Conservation (phyloP, 2,329 filamentous ascomycete genomes). For the Alternaria atra region DNA sequence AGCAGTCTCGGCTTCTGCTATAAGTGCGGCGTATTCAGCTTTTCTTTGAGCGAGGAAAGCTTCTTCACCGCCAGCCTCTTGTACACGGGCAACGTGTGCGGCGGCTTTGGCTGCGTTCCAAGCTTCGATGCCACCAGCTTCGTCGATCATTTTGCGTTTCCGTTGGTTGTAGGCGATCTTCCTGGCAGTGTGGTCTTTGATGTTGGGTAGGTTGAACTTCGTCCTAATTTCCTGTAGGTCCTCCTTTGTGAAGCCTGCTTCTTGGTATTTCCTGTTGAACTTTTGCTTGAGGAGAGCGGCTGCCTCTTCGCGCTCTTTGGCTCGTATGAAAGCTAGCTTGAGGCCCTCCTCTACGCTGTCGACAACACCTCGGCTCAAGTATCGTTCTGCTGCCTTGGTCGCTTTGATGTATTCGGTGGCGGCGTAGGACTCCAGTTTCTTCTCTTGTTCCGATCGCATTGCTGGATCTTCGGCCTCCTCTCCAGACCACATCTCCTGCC, state of each 20-base stretch:
- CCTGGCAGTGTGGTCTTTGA: constrained; percentile 13
- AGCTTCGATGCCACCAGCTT: constrained; percentile 28
- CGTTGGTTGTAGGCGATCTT: constrained; percentile 27
- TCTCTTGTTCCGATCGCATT: constrained; percentile 9
- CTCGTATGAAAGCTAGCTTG: constrained; percentile 36
- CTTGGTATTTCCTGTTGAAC: constrained; percentile 19
- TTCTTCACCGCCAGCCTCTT: constrained; percentile 24
- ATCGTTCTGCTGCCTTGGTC: constrained; percentile 26
- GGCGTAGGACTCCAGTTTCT: constrained; percentile 10
- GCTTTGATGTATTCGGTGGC: constrained; percentile 27
- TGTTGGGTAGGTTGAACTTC: constrained; percentile 21
- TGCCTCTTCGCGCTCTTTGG: constrained; percentile 25
- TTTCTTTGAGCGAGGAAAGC: constrained; percentile 19
- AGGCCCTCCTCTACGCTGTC: constrained; percentile 36
- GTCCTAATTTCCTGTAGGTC: constrained; percentile 22
- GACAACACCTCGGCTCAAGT: constrained; percentile 27
- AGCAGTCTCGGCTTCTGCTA: constrained; percentile 34
- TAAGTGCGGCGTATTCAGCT: constrained; percentile 16
- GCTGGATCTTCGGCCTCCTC: constrained; percentile 12
- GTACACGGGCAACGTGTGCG: constrained; percentile 17
- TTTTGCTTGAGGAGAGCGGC: constrained; percentile 11
- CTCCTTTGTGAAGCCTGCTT: constrained; percentile 21
- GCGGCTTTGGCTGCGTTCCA: constrained; percentile 18
- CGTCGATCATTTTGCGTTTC: constrained; percentile 20
- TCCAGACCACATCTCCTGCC: constrained; percentile 21